Conservation (phyloP, 2,329 filamentous ascomycete genomes). For the Exophiala oligosperma region DNA sequence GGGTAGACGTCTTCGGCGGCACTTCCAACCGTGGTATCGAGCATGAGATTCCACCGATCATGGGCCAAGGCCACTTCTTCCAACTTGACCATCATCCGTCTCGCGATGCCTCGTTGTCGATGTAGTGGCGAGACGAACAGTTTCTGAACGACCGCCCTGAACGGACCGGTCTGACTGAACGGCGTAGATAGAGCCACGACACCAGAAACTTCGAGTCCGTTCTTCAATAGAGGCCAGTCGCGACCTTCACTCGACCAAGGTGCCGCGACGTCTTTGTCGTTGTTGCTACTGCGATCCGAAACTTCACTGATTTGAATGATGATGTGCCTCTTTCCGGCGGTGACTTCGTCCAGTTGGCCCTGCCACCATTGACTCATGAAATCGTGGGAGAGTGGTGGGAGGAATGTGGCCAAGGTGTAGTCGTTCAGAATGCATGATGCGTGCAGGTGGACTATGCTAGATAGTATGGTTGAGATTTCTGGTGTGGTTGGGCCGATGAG, state of each 20-base stretch:
- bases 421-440: constrained; percentile 60
- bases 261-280: constrained; percentile 12
- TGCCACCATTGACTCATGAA: constrained; percentile 62
- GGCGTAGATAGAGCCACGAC: constrained; percentile 57
- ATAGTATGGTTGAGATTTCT: constrained; percentile 39
- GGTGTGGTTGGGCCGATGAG: constrained; percentile 13
- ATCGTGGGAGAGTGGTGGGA: constrained; percentile 58
- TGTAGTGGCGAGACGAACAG: constrained; percentile 57
- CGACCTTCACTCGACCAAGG: constrained; percentile 3
- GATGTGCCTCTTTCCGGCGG: constrained; percentile 50
- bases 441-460: constrained; percentile 60
- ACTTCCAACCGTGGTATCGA: constrained; percentile 56
- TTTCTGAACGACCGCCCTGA: constrained; percentile 58
- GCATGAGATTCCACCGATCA: constrained; percentile 53
- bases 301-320: constrained; percentile 49
- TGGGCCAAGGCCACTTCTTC: constrained; percentile 54
- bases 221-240: constrained; percentile 11
- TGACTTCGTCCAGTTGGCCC: constrained; percentile 51
- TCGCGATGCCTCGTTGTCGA: constrained; percentile 54
- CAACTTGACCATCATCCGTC: constrained; percentile 53
- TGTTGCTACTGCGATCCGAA: constrained; percentile 31
- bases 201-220: constrained; percentile 42
- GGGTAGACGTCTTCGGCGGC: constrained; percentile 56
- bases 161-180: constrained; percentile 56
- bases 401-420: constrained; percentile 58